Evolutionary conservation across 768 basidiomycete species (phyloP).

Genomic region (Russula compacta): DNA sequence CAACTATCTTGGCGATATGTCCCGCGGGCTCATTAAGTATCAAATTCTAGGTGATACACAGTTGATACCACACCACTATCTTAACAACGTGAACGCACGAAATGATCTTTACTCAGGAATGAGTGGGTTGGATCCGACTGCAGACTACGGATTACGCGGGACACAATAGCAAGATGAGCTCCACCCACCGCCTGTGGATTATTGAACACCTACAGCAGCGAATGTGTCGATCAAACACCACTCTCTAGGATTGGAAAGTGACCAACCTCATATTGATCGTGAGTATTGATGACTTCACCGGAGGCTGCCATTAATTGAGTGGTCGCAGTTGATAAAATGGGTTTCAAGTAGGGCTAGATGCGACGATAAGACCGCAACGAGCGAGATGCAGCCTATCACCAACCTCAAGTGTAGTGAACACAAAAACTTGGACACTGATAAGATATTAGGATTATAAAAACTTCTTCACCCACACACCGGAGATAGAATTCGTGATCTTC

Average conservation of each 20-base stretch:
- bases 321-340: constrained; percentile 64
- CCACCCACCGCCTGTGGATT: constrained; percentile 61
- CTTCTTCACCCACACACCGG: constrained; percentile 30
- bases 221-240: not conserved
- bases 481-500: constrained; percentile 66
- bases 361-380: not conserved
- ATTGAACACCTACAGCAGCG: constrained; percentile 50
- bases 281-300: constrained; percentile 66
- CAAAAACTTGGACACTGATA: constrained; percentile 43
- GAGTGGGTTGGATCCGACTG: constrained; percentile 85
- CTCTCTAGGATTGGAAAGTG: not conserved
- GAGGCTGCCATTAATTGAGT: constrained; percentile 51
- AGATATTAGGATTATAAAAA: not conserved
- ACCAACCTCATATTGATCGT: constrained; percentile 69
- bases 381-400: constrained; percentile 1
- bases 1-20: constrained; percentile 55
- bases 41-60: constrained; percentile 42
- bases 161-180: constrained; percentile 22
- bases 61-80: constrained; percentile 13
- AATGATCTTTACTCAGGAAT: constrained; percentile 84
- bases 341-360: constrained; percentile 69
- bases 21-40: constrained; percentile 82
- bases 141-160: not conserved
- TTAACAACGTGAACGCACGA: constrained; percentile 40
- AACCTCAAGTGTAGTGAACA: constrained; percentile 78